Percentiles rank a stretch among this genome's conserved stretches.
Conservation (phyloP, 805 yeast species). For the Cyberlindnera amylophila region DNA sequence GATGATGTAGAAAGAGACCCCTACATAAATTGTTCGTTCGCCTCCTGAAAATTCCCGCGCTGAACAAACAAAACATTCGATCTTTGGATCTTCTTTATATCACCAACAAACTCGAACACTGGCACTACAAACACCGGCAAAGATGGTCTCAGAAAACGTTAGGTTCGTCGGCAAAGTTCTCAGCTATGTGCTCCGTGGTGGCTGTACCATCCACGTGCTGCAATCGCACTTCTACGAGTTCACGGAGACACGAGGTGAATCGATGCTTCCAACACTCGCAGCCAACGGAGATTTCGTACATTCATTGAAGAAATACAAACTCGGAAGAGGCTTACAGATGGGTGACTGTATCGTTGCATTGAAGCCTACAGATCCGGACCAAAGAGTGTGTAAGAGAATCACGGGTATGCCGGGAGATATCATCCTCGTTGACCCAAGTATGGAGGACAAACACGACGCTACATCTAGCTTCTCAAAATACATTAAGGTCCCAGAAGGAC, state of each 20-base stretch:
- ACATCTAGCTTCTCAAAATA: slow-evolving; percentile 38
- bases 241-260: slow-evolving; percentile 84
- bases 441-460: slow-evolving; percentile 24
- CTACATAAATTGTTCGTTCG: neutral
- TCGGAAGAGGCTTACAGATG: slow-evolving; percentile 61
- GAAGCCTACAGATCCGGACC: slow-evolving; percentile 86
- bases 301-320: slow-evolving; percentile 57
- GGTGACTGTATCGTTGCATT: slow-evolving; percentile 88
- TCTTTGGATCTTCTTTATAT: too few species aligned
- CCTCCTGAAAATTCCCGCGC: neutral
- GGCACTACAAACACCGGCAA: neutral
- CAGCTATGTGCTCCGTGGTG: slow-evolving; percentile 40
- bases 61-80: neutral
- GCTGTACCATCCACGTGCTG: slow-evolving; percentile 63
- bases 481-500: slow-evolving; percentile 86
- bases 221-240: slow-evolving; percentile 68
- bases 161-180: slow-evolving; percentile 23
- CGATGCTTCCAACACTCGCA: slow-evolving; percentile 90
- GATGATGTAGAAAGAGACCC: neutral
- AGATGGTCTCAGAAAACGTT: slow-evolving; percentile 16
- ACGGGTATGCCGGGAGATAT: slow-evolving; percentile 96
- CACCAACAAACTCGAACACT: neutral
- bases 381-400: slow-evolving; percentile 86
- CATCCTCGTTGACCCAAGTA: slow-evolving; percentile 76
- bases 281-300: slow-evolving; percentile 75